These are phyloP conservation scores for Eutrema heterophyllum DNA, from an alignment of 345 rosid species.

Conservation along the genomic window DNA sequence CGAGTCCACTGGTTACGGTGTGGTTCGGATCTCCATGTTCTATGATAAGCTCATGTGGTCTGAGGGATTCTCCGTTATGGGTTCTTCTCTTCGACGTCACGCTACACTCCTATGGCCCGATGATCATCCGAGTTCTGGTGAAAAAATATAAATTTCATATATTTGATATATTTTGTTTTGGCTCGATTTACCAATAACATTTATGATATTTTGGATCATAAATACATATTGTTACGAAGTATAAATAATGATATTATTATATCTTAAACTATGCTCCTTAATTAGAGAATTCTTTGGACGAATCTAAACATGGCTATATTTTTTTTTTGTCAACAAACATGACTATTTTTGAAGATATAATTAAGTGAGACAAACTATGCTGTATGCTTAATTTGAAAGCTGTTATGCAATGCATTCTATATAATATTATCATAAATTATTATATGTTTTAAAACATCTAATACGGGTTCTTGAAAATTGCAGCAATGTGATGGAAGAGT, in stretches of 20 bases:
- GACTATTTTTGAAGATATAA: not conserved
- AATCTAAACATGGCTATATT: not conserved
- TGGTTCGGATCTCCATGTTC: conserved; percentile 51
- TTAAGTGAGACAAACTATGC: too few relatives aligned
- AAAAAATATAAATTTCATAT: not conserved
- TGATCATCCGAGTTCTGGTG: conserved; percentile 61
- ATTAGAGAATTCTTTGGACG: not conserved
- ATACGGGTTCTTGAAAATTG: not conserved
- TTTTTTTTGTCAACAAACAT: not conserved
- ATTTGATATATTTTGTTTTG: too few relatives aligned
- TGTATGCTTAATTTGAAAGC: not conserved
- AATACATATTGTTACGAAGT: not conserved
- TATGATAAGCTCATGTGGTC: conserved; percentile 77
- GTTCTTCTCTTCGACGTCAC: conserved; percentile 53
- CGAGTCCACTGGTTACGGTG: conserved; percentile 57
- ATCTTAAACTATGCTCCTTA: not conserved
- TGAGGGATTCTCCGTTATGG: conserved; percentile 70
- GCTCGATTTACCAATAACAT: not conserved
- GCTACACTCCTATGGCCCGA: conserved; percentile 72
- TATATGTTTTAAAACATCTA: not conserved
- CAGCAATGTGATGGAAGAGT: conserved; percentile 42
- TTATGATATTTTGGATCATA: not conserved
- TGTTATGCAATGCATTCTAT: not conserved
- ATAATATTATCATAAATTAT: not conserved
- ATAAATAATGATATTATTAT: not conserved